A percentile compares a stretch with the other conserved stretches of the same genome.
Conservation (phyloP, 768 basidiomycete species). For the Auricularia auricula-judae region DNA sequence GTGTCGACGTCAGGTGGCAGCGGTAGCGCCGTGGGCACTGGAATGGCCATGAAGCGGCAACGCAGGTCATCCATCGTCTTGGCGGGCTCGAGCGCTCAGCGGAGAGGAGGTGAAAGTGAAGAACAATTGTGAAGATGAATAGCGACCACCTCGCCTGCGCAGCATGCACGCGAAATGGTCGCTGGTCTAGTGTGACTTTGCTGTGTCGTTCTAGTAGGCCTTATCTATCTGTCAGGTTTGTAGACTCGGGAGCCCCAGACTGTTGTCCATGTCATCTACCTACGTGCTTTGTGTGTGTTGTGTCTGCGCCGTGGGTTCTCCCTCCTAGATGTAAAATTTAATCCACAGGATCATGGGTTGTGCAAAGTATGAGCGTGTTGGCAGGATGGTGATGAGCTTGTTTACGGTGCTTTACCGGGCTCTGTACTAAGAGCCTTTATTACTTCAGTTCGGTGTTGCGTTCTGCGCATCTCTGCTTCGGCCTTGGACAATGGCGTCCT, state of each 20-base stretch:
- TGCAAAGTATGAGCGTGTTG: neutral
- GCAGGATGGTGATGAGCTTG: neutral
- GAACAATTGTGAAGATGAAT: neutral
- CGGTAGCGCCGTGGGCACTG: constrained; percentile 11
- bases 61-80: constrained; percentile 49
- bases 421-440: no score
- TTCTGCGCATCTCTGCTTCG: no score
- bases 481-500: neutral
- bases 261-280: neutral
- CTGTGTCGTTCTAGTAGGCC: no score
- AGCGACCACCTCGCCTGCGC: no score
- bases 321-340: neutral
- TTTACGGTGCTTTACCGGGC: no score
- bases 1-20: constrained; percentile 5
- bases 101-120: neutral
- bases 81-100: neutral
- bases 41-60: constrained; percentile 59
- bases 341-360: neutral
- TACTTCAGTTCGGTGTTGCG: no score
- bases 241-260: neutral
- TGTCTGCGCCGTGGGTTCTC: neutral
- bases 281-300: neutral
- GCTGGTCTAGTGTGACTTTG: no score
- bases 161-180: no score
- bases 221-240: no score